Base-by-base conservation (phyloP, 2,329 filamentous ascomycete species). In the Aspergillus eucalypticola region DNA sequence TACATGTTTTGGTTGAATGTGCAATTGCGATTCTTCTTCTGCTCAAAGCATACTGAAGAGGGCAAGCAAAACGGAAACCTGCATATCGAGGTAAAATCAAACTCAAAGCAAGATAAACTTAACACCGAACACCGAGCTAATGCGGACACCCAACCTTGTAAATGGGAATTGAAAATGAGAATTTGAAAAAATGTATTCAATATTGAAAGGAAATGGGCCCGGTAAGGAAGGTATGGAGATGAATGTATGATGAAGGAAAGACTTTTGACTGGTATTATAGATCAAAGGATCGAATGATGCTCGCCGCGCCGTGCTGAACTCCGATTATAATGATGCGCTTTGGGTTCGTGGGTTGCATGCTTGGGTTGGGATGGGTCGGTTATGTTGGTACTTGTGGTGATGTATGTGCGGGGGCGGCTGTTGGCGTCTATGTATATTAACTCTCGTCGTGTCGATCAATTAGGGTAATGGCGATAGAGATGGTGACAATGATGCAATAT, bases 61-160 rank as follows among this genome's bases (percentile, higher is more conserved):
- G 11, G 17, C 8, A 56, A 35, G 13, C 21, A 32, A 38, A 35
- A 35, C 11, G 32, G 32, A 35, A 35, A 35, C 32, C 32, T 35
- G 32, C 32, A 35, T 35, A 51, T 23, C 8, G 11, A 50, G 17
- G 44, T 15, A 39, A 25, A 25, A 42, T 48, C 35, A 29, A 55
- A 54, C 23, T 44, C 17, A 32, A 39, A 57, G 15, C 23, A 32
- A 50, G n/a, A 17, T 32, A 19, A 32, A 19, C 23, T 25, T 17
- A 50, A 51, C 55, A 57, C 55, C 55, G 23, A 57, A 57, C 55
- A 42, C 55, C 55, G 55, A 57, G 55, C 55, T 57, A 57, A 50
- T 49, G 44, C 48, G 48, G 32, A 56, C 25, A 50, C 46, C 46
- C 25, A 27, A 44, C 41, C 41, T 44, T 44, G 41, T 44, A 44